phyloP scores from a whole-genome alignment of 202 grass and related monocot species.

The Cymbopogon flexuosus region DNA sequence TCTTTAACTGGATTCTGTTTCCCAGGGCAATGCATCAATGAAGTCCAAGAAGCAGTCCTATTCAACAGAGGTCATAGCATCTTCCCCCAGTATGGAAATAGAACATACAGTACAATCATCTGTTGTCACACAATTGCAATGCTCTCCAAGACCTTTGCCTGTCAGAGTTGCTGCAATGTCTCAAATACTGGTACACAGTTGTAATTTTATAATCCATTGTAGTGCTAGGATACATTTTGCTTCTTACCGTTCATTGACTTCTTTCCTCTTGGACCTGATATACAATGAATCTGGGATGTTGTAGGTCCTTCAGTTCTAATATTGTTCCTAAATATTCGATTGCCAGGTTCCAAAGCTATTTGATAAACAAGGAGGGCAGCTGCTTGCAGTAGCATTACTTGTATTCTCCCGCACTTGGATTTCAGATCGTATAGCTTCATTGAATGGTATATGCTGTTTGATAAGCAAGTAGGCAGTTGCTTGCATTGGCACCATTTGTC shows the following conservation, averaged over 20 bases:
- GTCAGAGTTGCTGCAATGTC: conserved; percentile 82
- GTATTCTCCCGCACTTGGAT: conserved; percentile 95
- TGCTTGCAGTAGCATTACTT: conserved; percentile 80
- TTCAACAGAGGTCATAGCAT: conserved; percentile 59
- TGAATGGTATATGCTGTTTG: conserved; percentile 70
- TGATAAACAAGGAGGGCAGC: conserved; percentile 86
- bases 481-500: neutral
- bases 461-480: neutral
- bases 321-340: conserved; percentile 16
- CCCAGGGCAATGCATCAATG: conserved; percentile 48
- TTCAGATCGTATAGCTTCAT: conserved; percentile 92
- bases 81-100: conserved; percentile 57
- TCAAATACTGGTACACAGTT: conserved; percentile 69
- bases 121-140: conserved; percentile 51
- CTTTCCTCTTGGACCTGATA: neutral
- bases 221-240: neutral
- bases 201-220: conserved; percentile 1
- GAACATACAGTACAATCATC: conserved; percentile 37
- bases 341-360: conserved; percentile 76
- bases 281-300: neutral
- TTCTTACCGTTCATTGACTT: neutral
- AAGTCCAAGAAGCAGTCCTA: conserved; percentile 57
- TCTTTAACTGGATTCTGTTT: conserved; percentile 38
- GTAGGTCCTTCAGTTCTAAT: neutral
- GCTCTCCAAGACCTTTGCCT: conserved; percentile 51